Conservation (phyloP, 768 basidiomycete genomes). For the Hydnomerulius pinastri region DNA sequence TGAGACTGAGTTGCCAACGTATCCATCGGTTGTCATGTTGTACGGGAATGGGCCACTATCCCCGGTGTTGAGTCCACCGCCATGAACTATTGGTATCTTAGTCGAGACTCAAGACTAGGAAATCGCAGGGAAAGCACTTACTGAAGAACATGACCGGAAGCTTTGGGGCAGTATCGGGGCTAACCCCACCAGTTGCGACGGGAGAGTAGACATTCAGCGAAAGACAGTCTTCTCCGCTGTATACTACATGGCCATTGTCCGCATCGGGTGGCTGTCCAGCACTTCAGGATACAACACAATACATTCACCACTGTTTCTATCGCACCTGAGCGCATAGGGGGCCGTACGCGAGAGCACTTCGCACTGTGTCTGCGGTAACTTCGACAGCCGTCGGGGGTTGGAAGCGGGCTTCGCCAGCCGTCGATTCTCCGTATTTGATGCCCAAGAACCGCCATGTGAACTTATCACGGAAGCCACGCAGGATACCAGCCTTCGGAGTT, state of each 20-base stretch:
- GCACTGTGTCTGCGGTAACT: conserved; percentile 2
- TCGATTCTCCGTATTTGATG: conserved; percentile 15
- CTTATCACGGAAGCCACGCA: conserved; percentile 20
- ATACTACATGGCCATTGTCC: conserved; percentile 10
- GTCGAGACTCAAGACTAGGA: too few relatives aligned
- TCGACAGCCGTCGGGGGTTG: conserved; percentile 10
- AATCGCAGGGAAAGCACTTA: neutral
- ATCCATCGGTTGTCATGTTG: conserved; percentile 22
- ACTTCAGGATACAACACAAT: neutral
- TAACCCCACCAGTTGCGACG: neutral
- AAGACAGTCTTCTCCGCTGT: conserved; percentile 20
- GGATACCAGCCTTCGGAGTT: conserved; percentile 17
- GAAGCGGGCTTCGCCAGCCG: conserved; percentile 11
- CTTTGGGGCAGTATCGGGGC: conserved; percentile 1
- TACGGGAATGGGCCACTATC: conserved; percentile 19
- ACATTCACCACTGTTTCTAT: neutral
- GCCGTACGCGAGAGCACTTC: conserved; percentile 12
- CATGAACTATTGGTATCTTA: conserved; percentile 15
- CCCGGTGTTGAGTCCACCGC: conserved; percentile 18
- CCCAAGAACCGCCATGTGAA: conserved; percentile 20
- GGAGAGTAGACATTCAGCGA: conserved; percentile 21
- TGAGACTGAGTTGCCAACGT: conserved; percentile 17
- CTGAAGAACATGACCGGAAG: conserved; percentile 22
- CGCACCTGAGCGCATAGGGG: conserved; percentile 21
- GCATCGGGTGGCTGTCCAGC: conserved; percentile 14